These are phyloP conservation scores for Chaetomiaceae sp. DNA, from an alignment of 2,329 filamentous ascomycete genomes.

Conservation along the genomic window DNA sequence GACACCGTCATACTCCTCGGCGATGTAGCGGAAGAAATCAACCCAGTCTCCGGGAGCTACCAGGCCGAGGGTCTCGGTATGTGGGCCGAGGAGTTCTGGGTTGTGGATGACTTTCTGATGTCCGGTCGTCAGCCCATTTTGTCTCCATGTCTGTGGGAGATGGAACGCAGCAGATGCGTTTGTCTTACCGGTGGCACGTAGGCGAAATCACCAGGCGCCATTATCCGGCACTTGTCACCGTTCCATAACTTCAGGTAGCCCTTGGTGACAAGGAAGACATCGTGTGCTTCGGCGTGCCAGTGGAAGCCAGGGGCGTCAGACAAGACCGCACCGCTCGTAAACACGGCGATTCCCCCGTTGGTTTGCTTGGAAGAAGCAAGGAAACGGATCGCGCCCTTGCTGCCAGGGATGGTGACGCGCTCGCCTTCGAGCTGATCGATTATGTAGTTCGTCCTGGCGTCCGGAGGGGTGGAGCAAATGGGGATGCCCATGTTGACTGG, in stretches of 20 bases:
- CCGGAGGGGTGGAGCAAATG: slow-evolving; percentile 33
- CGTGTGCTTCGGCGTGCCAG: slow-evolving; percentile 52
- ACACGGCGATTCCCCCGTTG: slow-evolving; percentile 46
- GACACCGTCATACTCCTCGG: slow-evolving; percentile 46
- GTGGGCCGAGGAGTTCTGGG: slow-evolving; percentile 48
- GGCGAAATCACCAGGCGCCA: slow-evolving; percentile 53
- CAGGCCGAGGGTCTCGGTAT: slow-evolving; percentile 50
- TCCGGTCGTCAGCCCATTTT: background rate
- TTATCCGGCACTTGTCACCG: slow-evolving; percentile 49
- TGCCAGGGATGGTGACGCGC: slow-evolving; percentile 47
- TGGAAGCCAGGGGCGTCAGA: slow-evolving; percentile 49
- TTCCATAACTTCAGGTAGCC: slow-evolving; percentile 53
- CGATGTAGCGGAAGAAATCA: slow-evolving; percentile 56
- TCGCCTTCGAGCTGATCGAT: slow-evolving; percentile 48
- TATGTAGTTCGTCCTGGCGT: slow-evolving; percentile 38
- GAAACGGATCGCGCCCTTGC: slow-evolving; percentile 47
- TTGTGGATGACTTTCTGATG: slow-evolving; percentile 46
- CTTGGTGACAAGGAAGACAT: slow-evolving; percentile 53
- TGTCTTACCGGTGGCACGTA: slow-evolving; percentile 46
- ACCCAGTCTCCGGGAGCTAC: slow-evolving; percentile 56
- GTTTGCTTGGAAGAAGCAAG: slow-evolving; percentile 49
- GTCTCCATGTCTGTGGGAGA: too few relatives aligned
- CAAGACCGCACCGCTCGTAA: slow-evolving; percentile 43
- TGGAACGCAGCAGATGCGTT: background rate
- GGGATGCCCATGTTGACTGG: slow-evolving; percentile 30